phyloP scores from a whole-genome alignment of 2,329 filamentous ascomycete genomes.

The Zymoseptoria tritici region DNA sequence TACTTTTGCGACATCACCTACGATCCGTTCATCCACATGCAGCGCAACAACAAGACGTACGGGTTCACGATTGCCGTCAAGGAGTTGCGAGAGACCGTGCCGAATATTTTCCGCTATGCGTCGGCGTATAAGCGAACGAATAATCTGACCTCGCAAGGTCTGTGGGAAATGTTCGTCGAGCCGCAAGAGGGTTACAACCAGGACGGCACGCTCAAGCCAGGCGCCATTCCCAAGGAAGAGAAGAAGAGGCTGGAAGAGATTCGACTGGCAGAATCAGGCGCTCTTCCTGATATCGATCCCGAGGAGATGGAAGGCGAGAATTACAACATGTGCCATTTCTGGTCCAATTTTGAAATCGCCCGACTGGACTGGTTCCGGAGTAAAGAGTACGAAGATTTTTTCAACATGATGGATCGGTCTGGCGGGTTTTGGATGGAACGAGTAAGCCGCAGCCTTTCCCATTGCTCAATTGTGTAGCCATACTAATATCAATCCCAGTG shows the following conservation, averaged over 20 bases:
- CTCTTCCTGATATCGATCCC: conserved; percentile 73
- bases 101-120: conserved; percentile 98
- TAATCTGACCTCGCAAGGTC: conserved; percentile 79
- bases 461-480: conserved; percentile 18
- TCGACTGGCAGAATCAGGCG: conserved; percentile 64
- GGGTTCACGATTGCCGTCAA: conserved; percentile 99
- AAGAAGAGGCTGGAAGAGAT: conserved; percentile 73
- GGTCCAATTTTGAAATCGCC: conserved; percentile 99
- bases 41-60: conserved; percentile 90
- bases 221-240: conserved; percentile 41
- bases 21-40: conserved; percentile 95
- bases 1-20: conserved; percentile 99
- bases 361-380: conserved; percentile 91
- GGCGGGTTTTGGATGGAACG: conserved; percentile 99
- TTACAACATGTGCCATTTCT: conserved; percentile 99
- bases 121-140: conserved; percentile 92
- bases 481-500: conserved; percentile 56
- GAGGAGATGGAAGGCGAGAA: conserved; percentile 95
- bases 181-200: conserved; percentile 56
- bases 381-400: conserved; percentile 96
- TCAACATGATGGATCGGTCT: conserved; percentile 96
- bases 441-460: conserved; percentile 47
- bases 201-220: conserved; percentile 43
- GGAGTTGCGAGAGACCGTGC: conserved; percentile 92
- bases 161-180: conserved; percentile 99